phyloP scores from a whole-genome alignment of 371 early-diverging fungal genomes.

The Lichtheimia ramosa region DNA sequence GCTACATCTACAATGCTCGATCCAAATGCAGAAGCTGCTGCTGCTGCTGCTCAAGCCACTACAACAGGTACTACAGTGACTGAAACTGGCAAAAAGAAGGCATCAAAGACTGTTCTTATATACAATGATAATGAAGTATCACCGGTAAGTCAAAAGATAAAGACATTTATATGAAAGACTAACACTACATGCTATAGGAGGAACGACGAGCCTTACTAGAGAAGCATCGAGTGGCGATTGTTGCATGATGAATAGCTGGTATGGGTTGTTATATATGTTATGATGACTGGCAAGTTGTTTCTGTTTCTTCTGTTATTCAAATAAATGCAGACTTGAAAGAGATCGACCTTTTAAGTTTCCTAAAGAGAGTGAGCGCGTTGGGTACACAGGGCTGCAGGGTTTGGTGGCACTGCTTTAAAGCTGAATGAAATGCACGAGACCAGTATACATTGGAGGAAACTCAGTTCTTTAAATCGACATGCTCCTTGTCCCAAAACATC shows the following conservation, averaged over 20 bases:
- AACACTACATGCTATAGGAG: conserved; percentile 5
- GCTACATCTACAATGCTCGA: neutral
- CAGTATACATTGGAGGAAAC: neutral
- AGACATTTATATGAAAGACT: neutral
- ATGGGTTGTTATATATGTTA: too few species aligned
- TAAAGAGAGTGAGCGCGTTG: too few species aligned
- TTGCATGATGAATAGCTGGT: conserved; percentile 4
- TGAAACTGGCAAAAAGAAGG: conserved; percentile 32
- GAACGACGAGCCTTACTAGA: conserved; percentile 20
- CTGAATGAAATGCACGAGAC: too few species aligned
- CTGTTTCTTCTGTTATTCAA: too few species aligned
- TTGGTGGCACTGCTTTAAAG: too few species aligned
- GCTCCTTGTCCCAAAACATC: conserved; percentile 2
- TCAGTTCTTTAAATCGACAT: too few species aligned
- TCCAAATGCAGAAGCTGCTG: conserved; percentile 3
- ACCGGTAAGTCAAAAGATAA: conserved; percentile 31
- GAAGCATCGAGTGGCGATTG: conserved; percentile 14
- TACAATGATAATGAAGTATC: conserved; percentile 42
- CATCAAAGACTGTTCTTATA: conserved; percentile 36
- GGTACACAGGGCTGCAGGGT: too few species aligned
- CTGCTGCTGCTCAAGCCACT: conserved; percentile 6
- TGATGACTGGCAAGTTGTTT: too few species aligned
- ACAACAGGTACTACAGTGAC: neutral
- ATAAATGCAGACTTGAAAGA: too few species aligned
- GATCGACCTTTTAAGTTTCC: too few species aligned